A percentile compares a stretch with the other conserved stretches of the same genome.
phyloP scores from a whole-genome alignment of 352 stramenopile genomes.

The Globisporangium irregulare region DNA sequence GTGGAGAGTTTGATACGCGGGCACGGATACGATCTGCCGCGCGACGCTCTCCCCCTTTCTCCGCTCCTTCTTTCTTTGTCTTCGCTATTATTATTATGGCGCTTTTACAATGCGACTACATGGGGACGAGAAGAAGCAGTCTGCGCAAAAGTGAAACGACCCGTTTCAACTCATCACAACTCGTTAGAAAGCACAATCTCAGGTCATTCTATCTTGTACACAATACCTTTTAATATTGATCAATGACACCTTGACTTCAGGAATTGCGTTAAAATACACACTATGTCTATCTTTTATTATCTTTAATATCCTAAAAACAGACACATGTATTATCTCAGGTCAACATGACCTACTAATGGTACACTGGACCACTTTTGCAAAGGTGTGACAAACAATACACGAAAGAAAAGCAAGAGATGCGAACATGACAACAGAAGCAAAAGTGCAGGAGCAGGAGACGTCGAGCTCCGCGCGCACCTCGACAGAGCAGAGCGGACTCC shows the following conservation, averaged over 20 bases:
- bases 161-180: neutral
- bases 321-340: neutral
- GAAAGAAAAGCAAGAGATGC: neutral
- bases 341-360: neutral
- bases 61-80: constrained; percentile 1
- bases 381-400: neutral
- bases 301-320: too few species aligned
- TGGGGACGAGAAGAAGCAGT: neutral
- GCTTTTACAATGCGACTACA: constrained; percentile 15
- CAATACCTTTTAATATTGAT: neutral
- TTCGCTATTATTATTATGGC: neutral
- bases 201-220: neutral
- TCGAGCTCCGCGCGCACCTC: neutral
- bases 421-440: neutral
- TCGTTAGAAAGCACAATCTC: neutral
- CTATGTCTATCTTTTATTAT: too few species aligned
- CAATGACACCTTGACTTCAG: too few species aligned
- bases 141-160: neutral
- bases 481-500: neutral
- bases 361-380: neutral
- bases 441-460: neutral
- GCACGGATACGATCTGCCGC: neutral
- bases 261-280: too few species aligned
- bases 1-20: neutral
- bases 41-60: constrained; percentile 1